Conservation (phyloP, 2,329 filamentous ascomycete genomes). For the Alternaria atra region DNA sequence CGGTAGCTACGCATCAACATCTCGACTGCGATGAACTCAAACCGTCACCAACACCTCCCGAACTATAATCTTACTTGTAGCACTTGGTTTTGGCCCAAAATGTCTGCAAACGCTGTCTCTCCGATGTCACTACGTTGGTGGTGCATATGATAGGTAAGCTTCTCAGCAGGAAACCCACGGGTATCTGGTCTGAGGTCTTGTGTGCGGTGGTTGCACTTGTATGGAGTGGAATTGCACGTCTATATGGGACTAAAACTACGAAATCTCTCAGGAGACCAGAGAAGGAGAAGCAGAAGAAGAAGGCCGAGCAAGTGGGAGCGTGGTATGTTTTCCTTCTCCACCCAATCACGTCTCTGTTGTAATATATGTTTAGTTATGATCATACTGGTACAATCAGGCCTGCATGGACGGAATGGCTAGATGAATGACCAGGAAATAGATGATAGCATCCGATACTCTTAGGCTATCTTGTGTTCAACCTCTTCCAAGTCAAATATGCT, state of each 20-base stretch:
- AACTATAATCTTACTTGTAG: background rate
- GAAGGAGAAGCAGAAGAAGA: no score
- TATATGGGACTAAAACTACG: no score
- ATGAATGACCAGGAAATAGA: background rate
- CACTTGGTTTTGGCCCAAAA: background rate
- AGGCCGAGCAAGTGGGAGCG: no score
- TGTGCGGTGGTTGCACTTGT: no score
- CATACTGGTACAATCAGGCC: background rate
- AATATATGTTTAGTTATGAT: background rate
- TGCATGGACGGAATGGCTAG: background rate
- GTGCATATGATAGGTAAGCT: background rate
- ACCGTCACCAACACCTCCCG: background rate
- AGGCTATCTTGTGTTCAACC: slow-evolving; percentile 9
- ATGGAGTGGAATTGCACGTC: no score
- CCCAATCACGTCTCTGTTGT: background rate
- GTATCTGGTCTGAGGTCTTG: no score
- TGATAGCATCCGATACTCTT: background rate
- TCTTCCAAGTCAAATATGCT: slow-evolving; percentile 34
- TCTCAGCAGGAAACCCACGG: background rate
- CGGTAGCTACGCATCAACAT: no score
- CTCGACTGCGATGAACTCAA: background rate
- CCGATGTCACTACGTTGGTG: background rate
- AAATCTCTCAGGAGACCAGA: no score
- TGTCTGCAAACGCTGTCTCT: background rate
- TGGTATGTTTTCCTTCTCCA: background rate